phyloP scores from a whole-genome alignment of 352 stramenopile species.

The Pythium apleroticum region DNA sequence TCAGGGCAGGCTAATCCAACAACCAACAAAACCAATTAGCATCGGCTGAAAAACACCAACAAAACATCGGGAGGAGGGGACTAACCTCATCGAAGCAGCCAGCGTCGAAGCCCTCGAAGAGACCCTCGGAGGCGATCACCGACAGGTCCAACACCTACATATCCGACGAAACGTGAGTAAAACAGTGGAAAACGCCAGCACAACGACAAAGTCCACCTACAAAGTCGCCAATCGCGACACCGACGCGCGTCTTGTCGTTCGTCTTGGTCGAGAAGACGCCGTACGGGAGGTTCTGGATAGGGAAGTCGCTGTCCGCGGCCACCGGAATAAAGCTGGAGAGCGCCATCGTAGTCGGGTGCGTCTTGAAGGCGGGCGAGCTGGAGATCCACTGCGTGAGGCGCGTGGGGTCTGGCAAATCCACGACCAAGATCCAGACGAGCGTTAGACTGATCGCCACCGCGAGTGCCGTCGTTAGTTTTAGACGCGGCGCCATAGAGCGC shows the following conservation, averaged over 20 bases:
- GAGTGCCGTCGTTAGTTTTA: not conserved
- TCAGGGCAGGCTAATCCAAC: slow-evolving; percentile 68
- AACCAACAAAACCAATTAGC: slow-evolving; percentile 29
- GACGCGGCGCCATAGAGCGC: slow-evolving; percentile 8
- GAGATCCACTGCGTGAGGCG: slow-evolving; percentile 8
- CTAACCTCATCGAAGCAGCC: slow-evolving; percentile 66
- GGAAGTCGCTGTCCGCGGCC: slow-evolving; percentile 82
- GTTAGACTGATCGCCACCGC: slow-evolving; percentile 14
- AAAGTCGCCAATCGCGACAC: slow-evolving; percentile 82
- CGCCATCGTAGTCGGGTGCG: slow-evolving; percentile 18
- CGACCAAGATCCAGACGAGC: slow-evolving; percentile 17
- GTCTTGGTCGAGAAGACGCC: slow-evolving; percentile 89
- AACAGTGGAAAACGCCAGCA: not conserved
- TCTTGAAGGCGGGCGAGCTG: not conserved
- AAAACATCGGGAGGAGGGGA: not conserved
- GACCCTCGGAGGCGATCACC: slow-evolving; percentile 85
- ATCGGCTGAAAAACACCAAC: not conserved
- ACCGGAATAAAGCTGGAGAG: slow-evolving; percentile 63
- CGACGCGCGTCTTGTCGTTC: slow-evolving; percentile 67
- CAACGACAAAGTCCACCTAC: slow-evolving; percentile 31
- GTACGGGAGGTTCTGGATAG: slow-evolving; percentile 95
- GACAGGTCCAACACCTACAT: slow-evolving; percentile 85
- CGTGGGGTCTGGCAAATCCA: slow-evolving; percentile 7
- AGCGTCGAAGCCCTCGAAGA: slow-evolving; percentile 86
- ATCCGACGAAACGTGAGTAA: not conserved